Base-by-base conservation (phyloP, 2,329 filamentous ascomycete species). In the Trichoderma simmonsii region DNA sequence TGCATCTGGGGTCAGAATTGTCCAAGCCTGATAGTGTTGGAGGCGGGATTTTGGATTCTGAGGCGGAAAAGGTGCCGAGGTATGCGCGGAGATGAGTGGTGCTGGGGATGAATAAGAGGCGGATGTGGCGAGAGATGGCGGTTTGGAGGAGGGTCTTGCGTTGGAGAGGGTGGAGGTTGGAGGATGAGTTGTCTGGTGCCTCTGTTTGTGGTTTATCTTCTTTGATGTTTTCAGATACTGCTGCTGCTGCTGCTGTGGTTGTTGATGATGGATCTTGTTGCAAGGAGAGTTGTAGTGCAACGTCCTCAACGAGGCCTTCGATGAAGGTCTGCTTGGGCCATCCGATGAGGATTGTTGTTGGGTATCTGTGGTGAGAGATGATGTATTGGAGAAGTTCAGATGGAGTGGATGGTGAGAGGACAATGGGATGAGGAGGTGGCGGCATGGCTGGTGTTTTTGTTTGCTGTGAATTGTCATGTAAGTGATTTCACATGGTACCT, bases 41-140 rank as follows among this genome's bases (percentile, higher is more conserved):
- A 3, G 82, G 72, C 0, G 80, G 73, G 0, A 84, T 76, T 18
- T 75, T 79, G 9, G 83, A 82, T 70, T 82, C 78, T 1, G 76
- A 74, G 3, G 80, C 74, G 21, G 82, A 82, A 72, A 89, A 86
- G 66, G 88, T 85, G 56, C 91, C 85, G 21, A 98, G 85, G 77
- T 91, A 93, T 43, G 93, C 93, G 69, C 93, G 91, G 7, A 97
- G 87, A 79, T 93, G 90, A 26, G 92, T 90, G 69, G 96, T 86
- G 3, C 92, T 93, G 0, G 93, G 90, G 70, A 90, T 88, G 81
- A 97, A 98, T 43, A 89, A 83, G 9, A 95, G 81, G 70, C 88
- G 89, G 74, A 97, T 87, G 76, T 91, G 89, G 34, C 89, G 88
- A 8, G 93, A 91, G 4, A 88, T 86, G 61, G 91, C 88, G 32